Evolutionary conservation across 345 rosid species (phyloP).

Genomic region (Euclidium syriacum): DNA sequence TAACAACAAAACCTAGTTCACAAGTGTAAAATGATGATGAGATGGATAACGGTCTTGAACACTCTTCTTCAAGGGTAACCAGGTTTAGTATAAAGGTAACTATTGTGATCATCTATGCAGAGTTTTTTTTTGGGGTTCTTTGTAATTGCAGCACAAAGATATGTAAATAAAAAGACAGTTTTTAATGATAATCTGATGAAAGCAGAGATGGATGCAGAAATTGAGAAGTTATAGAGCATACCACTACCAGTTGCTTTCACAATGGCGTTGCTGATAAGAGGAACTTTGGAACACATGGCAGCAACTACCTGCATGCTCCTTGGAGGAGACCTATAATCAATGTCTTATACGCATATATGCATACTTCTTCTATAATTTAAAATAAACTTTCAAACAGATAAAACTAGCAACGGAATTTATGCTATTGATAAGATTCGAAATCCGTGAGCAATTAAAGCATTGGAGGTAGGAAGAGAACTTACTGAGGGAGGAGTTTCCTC

Average conservation of each 20-base stretch:
- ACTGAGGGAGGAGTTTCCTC: conserved; percentile 87
- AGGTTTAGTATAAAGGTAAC: not conserved
- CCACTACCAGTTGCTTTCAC: conserved; percentile 77
- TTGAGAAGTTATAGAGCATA: conserved; percentile 27
- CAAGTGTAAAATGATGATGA: not conserved
- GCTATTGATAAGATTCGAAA: not conserved
- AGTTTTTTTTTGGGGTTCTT: not conserved
- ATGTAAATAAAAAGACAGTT: not conserved
- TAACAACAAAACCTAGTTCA: not conserved
- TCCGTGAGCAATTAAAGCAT: not conserved
- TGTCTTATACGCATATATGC: conserved; percentile 15
- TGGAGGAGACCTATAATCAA: conserved; percentile 28
- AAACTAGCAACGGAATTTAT: not conserved
- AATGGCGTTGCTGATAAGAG: conserved; percentile 75
- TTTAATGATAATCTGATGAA: not conserved
- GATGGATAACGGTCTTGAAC: not conserved
- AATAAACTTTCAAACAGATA: not conserved
- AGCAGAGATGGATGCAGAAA: too few relatives aligned
- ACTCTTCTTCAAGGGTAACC: not conserved
- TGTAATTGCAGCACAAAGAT: not conserved
- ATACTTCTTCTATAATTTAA: not conserved
- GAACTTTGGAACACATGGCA: conserved; percentile 93
- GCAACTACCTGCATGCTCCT: conserved; percentile 73
- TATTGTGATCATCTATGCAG: not conserved
- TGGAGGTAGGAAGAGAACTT: conserved; percentile 40